Evolutionary conservation across 2,329 filamentous ascomycete species (phyloP).

Genomic region (Fusarium oligoseptatum): DNA sequence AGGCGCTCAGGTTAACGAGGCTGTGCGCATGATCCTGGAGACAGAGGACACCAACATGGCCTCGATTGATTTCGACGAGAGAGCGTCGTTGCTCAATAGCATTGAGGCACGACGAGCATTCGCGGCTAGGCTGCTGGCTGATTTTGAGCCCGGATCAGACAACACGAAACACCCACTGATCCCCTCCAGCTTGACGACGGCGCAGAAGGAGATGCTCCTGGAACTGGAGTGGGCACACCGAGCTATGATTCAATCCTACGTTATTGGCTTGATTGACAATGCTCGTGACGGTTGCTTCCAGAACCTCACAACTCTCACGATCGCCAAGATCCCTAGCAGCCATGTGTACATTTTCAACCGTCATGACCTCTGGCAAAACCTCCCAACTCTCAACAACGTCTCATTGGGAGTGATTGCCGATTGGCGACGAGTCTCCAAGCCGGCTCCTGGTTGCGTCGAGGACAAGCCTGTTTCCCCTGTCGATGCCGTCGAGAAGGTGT

Average conservation of each 20-base stretch:
- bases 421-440: conserved; percentile 71
- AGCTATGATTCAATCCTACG: conserved; percentile 76
- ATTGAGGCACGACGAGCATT: conserved; percentile 29
- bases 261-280: conserved; percentile 74
- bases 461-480: conserved; percentile 64
- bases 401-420: conserved; percentile 74
- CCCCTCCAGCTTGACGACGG: conserved; percentile 67
- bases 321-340: conserved; percentile 74
- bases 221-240: conserved; percentile 78
- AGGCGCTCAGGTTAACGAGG: conserved; percentile 49
- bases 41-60: conserved; percentile 50
- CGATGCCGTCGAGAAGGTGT: conserved; percentile 64
- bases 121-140: conserved; percentile 16
- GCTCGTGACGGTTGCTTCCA: conserved; percentile 60
- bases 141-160: conserved; percentile 42
- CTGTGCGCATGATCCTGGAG: conserved; percentile 52
- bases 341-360: conserved; percentile 69
- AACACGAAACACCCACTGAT: conserved; percentile 55
- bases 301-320: conserved; percentile 69
- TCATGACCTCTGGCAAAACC: conserved; percentile 71
- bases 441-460: conserved; percentile 64
- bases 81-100: conserved; percentile 30
- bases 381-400: conserved; percentile 67
- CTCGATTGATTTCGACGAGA: conserved; percentile 52
- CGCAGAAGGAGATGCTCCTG: conserved; percentile 77